Base-by-base conservation (phyloP, 257 asterid genomes). In the Solanum corneliomulleri region DNA sequence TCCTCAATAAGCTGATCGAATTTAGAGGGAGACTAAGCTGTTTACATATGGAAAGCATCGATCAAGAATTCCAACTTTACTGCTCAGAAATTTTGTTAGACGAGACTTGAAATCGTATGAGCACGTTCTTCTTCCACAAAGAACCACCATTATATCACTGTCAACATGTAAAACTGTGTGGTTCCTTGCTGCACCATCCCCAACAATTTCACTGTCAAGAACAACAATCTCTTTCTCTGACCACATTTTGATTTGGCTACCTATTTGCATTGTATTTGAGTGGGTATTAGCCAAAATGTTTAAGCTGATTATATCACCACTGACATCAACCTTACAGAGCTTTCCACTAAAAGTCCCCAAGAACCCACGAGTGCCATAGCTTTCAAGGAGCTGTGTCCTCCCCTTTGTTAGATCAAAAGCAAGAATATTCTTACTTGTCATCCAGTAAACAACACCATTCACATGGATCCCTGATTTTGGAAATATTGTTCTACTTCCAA, bases 371-470 rank as follows among this genome's bases (percentile, higher is more conserved):
- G 5, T 20, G 45, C 45, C 33, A 83, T 20, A 25, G 77, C 41
- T 25, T n/a, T 62, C 81, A 21, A 90, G 83, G 78, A 80, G 16
- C 83, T 88, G 89, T 33, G 93, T 89, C 88, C 93, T 90, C 60
- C 91, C 92, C 88, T 89, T 93, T 7, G 86, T 75, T 44, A 92
- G 81, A 90, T 93, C 95, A 80, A 71, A 92, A 39, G 90, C 84
- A 62, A 88, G 88, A 71, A 89, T 27, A 78, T 88, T 39, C 29
- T 85, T 77, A 21, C 60, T 44, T 23, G 82, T 83, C 37, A 87
- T 91, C 92, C 92, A 92, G 88, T 91, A 91, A 56, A 90, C 66
- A 42, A 90, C 89, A 8, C 93, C 92, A 75, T 93, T 88, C 64
- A 86, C 91, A 83, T 91, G 87, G 86, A 92, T 85, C 60, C 92